Conservation (phyloP, 768 basidiomycete species). For the Mycena vulgaris region DNA sequence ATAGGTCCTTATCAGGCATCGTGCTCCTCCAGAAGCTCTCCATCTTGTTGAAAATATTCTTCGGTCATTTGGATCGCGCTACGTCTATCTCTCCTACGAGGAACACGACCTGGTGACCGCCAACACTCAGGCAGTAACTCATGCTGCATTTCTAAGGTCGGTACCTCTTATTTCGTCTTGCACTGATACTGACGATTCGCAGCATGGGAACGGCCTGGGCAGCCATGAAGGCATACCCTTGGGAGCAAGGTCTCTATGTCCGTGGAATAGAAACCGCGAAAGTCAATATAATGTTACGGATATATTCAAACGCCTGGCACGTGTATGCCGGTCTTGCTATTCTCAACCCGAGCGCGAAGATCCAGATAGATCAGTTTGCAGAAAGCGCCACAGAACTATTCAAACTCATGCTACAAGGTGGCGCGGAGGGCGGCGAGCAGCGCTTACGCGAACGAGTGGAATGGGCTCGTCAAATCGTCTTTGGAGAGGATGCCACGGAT, state of each 20-base stretch:
- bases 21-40: slow-evolving; percentile 82
- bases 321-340: slow-evolving; percentile 99
- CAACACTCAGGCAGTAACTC: slow-evolving; percentile 98
- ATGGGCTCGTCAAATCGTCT: slow-evolving; percentile 82
- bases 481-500: slow-evolving; percentile 62
- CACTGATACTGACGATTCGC: not conserved
- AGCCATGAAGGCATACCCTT: slow-evolving; percentile 83
- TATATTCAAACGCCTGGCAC: slow-evolving; percentile 98
- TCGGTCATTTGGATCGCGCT: slow-evolving; percentile 83
- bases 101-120: slow-evolving; percentile 98
- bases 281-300: slow-evolving; percentile 95
- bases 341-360: slow-evolving; percentile 90
- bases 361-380: slow-evolving; percentile 94
- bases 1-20: slow-evolving; percentile 91
- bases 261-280: slow-evolving; percentile 99
- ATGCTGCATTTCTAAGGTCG: slow-evolving; percentile 96
- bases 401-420: slow-evolving; percentile 91
- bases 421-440: slow-evolving; percentile 54
- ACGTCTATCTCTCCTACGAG: slow-evolving; percentile 95
- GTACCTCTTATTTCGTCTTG: slow-evolving; percentile 9
- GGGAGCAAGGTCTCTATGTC: slow-evolving; percentile 96
- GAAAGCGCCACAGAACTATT: slow-evolving; percentile 89
- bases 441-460: slow-evolving; percentile 81
- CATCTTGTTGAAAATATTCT: slow-evolving; percentile 87
- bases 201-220: slow-evolving; percentile 99